Conservation (phyloP, 2,329 filamentous ascomycete species). For the Monilinia fructicola region DNA sequence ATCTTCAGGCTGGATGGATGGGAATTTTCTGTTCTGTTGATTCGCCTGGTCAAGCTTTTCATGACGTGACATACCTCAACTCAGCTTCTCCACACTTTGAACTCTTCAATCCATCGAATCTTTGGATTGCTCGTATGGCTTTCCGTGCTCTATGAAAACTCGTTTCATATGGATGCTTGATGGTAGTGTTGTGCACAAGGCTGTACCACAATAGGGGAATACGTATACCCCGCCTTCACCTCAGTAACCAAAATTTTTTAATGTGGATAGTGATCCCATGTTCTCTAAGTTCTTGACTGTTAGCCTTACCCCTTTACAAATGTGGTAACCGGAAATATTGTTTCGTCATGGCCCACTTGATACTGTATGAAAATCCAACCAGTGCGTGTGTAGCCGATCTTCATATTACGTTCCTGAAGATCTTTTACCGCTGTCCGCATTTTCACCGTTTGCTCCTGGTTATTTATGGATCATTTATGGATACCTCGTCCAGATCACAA, state of each 20-base stretch:
- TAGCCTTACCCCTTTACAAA: not conserved
- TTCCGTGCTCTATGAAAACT: not conserved
- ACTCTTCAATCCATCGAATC: not conserved
- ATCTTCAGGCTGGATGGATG: not conserved
- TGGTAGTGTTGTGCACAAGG: not conserved
- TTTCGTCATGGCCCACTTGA: slow-evolving; percentile 9
- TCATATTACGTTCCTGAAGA: slow-evolving; percentile 21
- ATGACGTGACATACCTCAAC: not conserved
- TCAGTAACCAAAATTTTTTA: not conserved
- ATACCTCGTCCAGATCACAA: not conserved
- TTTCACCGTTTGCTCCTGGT: not conserved
- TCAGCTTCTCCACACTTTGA: not conserved
- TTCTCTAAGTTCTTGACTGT: not conserved
- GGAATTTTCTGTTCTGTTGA: not conserved
- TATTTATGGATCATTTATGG: slow-evolving; percentile 14
- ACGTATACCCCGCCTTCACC: slow-evolving; percentile 8
- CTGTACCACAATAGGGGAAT: not conserved
- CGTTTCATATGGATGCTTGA: not conserved
- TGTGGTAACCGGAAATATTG: not conserved
- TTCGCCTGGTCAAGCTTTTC: not conserved
- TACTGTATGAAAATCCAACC: not conserved
- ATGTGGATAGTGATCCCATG: not conserved
- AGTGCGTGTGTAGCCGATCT: not conserved
- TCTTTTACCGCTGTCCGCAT: not conserved
- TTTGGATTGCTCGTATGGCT: not conserved